phyloP scores from a whole-genome alignment of 208 protist genomes.

The Leishmania gerbilli region DNA sequence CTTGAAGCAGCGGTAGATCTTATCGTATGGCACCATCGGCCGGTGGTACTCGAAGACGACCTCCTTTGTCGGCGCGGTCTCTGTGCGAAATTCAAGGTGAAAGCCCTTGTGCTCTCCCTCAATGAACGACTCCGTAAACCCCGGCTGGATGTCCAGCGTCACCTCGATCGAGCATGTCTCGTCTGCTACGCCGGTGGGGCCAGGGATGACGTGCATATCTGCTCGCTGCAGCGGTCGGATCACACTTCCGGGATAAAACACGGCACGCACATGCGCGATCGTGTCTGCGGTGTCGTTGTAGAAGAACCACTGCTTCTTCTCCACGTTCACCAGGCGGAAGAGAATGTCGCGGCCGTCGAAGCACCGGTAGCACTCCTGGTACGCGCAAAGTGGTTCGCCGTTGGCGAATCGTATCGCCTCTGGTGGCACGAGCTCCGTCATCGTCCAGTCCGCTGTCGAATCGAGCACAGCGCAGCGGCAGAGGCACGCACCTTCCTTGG shows the following conservation, averaged over 20 bases:
- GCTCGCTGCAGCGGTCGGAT: constrained; percentile 50
- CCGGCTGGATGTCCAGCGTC: constrained; percentile 70
- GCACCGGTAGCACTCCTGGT: constrained; percentile 59
- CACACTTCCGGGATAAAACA: constrained; percentile 38
- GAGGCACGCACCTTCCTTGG: not conserved
- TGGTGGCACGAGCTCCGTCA: constrained; percentile 48
- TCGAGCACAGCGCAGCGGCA: not conserved
- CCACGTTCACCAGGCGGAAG: constrained; percentile 63
- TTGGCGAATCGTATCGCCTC: constrained; percentile 30
- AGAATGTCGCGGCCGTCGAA: constrained; percentile 69
- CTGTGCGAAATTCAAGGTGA: constrained; percentile 58
- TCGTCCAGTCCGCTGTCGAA: not conserved
- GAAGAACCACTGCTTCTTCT: constrained; percentile 58
- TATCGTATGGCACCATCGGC: constrained; percentile 62
- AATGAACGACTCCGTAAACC: constrained; percentile 79
- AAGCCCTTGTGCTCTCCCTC: constrained; percentile 55
- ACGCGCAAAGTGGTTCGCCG: constrained; percentile 44
- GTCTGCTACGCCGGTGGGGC: constrained; percentile 13
- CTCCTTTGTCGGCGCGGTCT: constrained; percentile 46
- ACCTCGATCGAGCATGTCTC: constrained; percentile 48
- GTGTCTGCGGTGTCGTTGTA: constrained; percentile 79
- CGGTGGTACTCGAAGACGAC: constrained; percentile 59
- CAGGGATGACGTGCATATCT: constrained; percentile 14
- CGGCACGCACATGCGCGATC: constrained; percentile 35
- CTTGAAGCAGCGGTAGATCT: constrained; percentile 80